phyloP scores from a whole-genome alignment of 257 asterid species.

The Penstemon davidsonii region DNA sequence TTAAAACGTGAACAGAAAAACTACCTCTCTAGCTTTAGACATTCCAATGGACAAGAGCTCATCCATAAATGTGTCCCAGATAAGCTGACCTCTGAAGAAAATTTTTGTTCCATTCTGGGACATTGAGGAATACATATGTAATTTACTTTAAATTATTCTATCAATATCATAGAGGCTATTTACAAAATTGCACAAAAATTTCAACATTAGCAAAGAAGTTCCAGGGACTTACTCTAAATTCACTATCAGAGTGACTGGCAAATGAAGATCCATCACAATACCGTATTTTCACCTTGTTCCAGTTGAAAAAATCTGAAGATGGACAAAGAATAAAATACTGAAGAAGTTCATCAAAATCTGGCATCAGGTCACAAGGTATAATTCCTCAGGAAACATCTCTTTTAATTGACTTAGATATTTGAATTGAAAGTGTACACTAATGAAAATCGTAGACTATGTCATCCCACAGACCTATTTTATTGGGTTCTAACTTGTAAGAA shows the following conservation, averaged over 20 bases:
- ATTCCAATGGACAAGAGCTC: constrained; percentile 76
- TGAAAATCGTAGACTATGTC: constrained; percentile 12
- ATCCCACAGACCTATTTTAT: not conserved
- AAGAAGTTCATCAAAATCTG: constrained; percentile 16
- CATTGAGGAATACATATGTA: constrained; percentile 29
- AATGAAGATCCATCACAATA: constrained; percentile 96
- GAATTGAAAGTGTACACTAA: constrained; percentile 12
- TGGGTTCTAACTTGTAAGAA: not conserved
- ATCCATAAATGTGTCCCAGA: constrained; percentile 77
- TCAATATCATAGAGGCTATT: constrained; percentile 14
- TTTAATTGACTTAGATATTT: not conserved
- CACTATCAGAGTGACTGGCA: constrained; percentile 74
- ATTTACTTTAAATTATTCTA: constrained; percentile 29
- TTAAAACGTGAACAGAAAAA: constrained; percentile 5
- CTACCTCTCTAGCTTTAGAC: constrained; percentile 74
- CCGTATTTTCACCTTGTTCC: constrained; percentile 87
- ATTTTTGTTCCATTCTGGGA: constrained; percentile 66
- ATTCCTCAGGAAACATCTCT: constrained; percentile 9
- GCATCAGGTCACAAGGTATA: not conserved
- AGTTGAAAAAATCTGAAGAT: constrained; percentile 76
- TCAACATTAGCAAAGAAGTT: constrained; percentile 18
- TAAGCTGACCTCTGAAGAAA: constrained; percentile 89
- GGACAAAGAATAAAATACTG: constrained; percentile 22
- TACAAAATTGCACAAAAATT: constrained; percentile 22
- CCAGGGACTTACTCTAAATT: constrained; percentile 59